Percentiles rank a stretch among this genome's conserved stretches.
Evolutionary conservation across 352 stramenopile genomes (phyloP).

Genomic region (Phytophthora hybrid): DNA sequence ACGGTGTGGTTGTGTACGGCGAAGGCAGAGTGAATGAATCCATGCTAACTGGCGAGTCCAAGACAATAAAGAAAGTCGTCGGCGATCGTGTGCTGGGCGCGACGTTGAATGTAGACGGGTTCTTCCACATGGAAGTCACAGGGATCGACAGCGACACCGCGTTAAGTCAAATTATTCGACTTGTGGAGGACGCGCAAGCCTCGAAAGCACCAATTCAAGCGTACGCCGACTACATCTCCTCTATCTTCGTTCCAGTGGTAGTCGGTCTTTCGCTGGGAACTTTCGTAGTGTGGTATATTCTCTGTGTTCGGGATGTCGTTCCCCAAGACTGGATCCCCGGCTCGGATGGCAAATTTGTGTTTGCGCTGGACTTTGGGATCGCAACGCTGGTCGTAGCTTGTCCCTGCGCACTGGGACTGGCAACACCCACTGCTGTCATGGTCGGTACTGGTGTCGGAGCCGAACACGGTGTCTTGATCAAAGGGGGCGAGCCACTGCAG

Average conservation of each 20-base stretch:
- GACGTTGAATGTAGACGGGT: constrained; percentile 91
- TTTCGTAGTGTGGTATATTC: constrained; percentile 94
- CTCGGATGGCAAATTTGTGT: constrained; percentile 85
- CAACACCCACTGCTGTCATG: constrained; percentile 98
- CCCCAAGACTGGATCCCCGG: constrained; percentile 68
- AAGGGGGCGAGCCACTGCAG: constrained; percentile 94
- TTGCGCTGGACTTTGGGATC: constrained; percentile 97
- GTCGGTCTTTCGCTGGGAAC: constrained; percentile 92
- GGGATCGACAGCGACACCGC: constrained; percentile 92
- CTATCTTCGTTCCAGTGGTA: constrained; percentile 96
- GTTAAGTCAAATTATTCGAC: constrained; percentile 96
- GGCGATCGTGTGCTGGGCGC: constrained; percentile 88
- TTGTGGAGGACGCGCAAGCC: constrained; percentile 98
- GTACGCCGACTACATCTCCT: constrained; percentile 95
- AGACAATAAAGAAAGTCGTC: constrained; percentile 89
- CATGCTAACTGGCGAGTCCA: constrained; percentile 95
- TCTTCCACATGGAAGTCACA: constrained; percentile 93
- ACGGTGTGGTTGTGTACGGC: constrained; percentile 93
- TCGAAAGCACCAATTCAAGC: constrained; percentile 97
- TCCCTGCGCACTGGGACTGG: constrained; percentile 97
- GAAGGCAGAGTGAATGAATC: constrained; percentile 93
- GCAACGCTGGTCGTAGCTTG: constrained; percentile 98
- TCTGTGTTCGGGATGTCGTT: constrained; percentile 62
- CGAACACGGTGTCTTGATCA: constrained; percentile 97
- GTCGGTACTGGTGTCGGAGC: constrained; percentile 98